Percentiles rank a stretch among this genome's conserved stretches.
phyloP scores from a whole-genome alignment of 208 protist genomes.

The Ichthyophonus hoferi region DNA sequence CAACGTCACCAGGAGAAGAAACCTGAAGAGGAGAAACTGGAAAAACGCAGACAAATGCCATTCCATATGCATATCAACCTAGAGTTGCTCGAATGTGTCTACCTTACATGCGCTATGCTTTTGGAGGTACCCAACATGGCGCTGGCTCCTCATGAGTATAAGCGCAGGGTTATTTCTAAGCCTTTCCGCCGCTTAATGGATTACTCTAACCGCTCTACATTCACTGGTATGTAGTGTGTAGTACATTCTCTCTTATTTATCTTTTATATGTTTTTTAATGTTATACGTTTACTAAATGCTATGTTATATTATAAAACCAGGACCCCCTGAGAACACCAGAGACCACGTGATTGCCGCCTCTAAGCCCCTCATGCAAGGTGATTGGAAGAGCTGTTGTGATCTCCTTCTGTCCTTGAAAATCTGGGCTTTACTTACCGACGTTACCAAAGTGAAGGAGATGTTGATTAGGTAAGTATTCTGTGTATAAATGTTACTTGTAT shows the following conservation, averaged over 20 bases:
- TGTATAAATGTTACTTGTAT: too few relatives aligned
- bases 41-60: constrained; percentile 67
- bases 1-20: constrained; percentile 59
- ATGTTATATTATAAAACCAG: too few relatives aligned
- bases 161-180: constrained; percentile 55
- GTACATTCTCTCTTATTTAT: too few relatives aligned
- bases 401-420: constrained; percentile 54
- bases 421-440: constrained; percentile 62
- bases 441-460: constrained; percentile 12
- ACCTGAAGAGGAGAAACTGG: constrained; percentile 68
- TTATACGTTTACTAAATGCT: too few relatives aligned
- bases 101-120: constrained; percentile 73
- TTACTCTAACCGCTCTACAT: constrained; percentile 45
- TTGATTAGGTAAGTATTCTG: background rate
- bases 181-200: constrained; percentile 68
- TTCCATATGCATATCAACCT: constrained; percentile 82
- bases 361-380: constrained; percentile 57
- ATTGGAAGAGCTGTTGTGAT: constrained; percentile 58
- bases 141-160: constrained; percentile 16
- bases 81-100: constrained; percentile 76
- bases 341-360: constrained; percentile 69
- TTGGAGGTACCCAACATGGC: constrained; percentile 70
- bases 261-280: too few relatives aligned
- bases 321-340: constrained; percentile 73
- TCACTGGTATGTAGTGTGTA: background rate